Conservation (phyloP, 2,329 filamentous ascomycete species). For the Corniculantispora saksenae region DNA sequence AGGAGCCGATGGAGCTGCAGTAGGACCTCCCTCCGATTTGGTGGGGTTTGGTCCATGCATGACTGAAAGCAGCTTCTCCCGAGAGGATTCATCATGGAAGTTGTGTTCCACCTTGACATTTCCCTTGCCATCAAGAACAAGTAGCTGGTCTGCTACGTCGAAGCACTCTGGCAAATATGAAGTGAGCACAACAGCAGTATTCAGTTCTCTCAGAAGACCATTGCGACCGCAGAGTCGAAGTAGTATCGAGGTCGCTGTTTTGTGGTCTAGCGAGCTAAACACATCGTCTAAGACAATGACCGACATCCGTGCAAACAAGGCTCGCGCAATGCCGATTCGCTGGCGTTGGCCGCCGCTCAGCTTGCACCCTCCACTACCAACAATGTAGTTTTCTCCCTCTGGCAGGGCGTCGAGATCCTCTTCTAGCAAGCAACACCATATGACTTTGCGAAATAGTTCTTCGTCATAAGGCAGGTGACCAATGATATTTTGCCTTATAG, state of each 20-base stretch:
- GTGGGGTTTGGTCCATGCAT: background rate
- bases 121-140: background rate
- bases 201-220: constrained; percentile 18
- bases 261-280: constrained; percentile 21
- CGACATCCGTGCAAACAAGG: constrained; percentile 9
- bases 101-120: background rate
- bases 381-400: background rate
- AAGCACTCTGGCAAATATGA: background rate
- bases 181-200: background rate
- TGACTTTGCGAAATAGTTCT: background rate
- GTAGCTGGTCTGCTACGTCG: background rate
- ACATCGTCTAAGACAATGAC: constrained; percentile 20
- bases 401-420: background rate
- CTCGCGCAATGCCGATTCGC: constrained; percentile 16
- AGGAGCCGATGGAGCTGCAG: background rate
- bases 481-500: constrained; percentile 2
- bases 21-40: background rate
- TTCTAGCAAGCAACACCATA: background rate
- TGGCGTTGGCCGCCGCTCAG: constrained; percentile 6
- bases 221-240: constrained; percentile 9
- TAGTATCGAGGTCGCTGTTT: constrained; percentile 6
- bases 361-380: background rate
- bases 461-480: background rate
- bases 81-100: background rate
- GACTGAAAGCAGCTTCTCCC: background rate